Evolutionary conservation across 116 monocot genomes (phyloP).

Genomic region (Trichopus zeylanicus): DNA sequence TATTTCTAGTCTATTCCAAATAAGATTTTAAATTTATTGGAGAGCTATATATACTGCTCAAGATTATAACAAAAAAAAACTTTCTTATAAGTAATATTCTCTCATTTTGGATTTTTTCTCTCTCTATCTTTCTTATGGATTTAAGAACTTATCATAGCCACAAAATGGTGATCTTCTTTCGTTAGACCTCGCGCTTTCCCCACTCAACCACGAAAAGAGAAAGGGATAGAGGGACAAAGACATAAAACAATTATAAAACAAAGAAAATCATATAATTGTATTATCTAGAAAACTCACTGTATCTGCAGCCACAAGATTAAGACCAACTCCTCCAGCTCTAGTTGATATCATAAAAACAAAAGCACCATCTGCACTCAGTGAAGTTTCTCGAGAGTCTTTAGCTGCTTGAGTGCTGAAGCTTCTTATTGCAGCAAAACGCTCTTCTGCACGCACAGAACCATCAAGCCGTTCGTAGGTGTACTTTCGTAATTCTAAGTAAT

Average conservation of each 20-base stretch:
- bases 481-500: constrained; percentile 81
- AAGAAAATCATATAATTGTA: background rate
- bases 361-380: constrained; percentile 32
- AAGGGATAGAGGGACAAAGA: too few species aligned
- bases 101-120: too few species aligned
- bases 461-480: constrained; percentile 95
- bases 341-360: constrained; percentile 98
- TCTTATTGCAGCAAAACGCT: constrained; percentile 96
- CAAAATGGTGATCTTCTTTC: too few species aligned
- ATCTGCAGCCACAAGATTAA: constrained; percentile 96
- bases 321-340: constrained; percentile 93
- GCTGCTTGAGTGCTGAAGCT: constrained; percentile 48
- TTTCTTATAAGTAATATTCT: too few species aligned
- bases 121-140: too few species aligned
- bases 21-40: too few species aligned
- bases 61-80: too few species aligned
- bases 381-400: constrained; percentile 9
- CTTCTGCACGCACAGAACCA: constrained; percentile 97
- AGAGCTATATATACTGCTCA: too few species aligned
- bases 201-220: too few species aligned
- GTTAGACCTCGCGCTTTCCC: too few species aligned
- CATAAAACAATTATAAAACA: background rate
- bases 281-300: constrained; percentile 50
- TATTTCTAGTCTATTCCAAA: too few species aligned
- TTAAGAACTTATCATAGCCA: too few species aligned